Evolutionary conservation across 2,329 filamentous ascomycete species (phyloP).

Genomic region (Cladosporium colombiae): DNA sequence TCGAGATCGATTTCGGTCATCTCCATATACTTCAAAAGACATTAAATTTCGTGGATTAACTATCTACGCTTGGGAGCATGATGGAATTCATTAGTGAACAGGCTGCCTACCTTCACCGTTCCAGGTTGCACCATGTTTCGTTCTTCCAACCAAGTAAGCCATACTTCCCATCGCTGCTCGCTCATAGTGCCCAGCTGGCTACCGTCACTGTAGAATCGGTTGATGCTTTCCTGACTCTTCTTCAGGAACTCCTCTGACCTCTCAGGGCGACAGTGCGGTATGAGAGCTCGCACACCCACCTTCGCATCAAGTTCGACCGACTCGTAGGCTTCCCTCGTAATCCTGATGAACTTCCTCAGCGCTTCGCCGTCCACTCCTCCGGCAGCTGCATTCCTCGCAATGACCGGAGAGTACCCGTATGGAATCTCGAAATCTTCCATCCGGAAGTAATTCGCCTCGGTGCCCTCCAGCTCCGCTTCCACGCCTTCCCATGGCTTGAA

Average conservation of each 20-base stretch:
- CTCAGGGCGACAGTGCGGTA: slow-evolving; percentile 25
- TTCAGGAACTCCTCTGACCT: slow-evolving; percentile 31
- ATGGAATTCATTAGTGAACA: slow-evolving; percentile 20
- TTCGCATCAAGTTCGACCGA: slow-evolving; percentile 26
- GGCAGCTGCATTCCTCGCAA: slow-evolving; percentile 29
- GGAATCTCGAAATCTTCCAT: slow-evolving; percentile 33
- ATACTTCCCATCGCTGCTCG: slow-evolving; percentile 24
- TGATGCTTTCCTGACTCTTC: slow-evolving; percentile 34
- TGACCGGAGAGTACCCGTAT: slow-evolving; percentile 38
- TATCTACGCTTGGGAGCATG: neutral
- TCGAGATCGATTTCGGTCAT: neutral
- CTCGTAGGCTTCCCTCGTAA: slow-evolving; percentile 34
- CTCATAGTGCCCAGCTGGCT: slow-evolving; percentile 25
- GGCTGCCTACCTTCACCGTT: neutral
- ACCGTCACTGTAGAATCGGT: slow-evolving; percentile 33
- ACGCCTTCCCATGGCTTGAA: slow-evolving; percentile 39
- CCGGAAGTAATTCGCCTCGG: slow-evolving; percentile 28
- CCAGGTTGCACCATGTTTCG: slow-evolving; percentile 12
- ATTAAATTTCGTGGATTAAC: neutral
- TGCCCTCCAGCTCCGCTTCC: slow-evolving; percentile 32
- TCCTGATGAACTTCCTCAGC: slow-evolving; percentile 31
- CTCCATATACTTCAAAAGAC: neutral
- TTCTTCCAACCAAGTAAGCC: slow-evolving; percentile 25
- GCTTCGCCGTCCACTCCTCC: slow-evolving; percentile 24
- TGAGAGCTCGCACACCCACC: neutral